Conservation (phyloP, 108 stramenopile species). For the Hondaea fermentalgiana region DNA sequence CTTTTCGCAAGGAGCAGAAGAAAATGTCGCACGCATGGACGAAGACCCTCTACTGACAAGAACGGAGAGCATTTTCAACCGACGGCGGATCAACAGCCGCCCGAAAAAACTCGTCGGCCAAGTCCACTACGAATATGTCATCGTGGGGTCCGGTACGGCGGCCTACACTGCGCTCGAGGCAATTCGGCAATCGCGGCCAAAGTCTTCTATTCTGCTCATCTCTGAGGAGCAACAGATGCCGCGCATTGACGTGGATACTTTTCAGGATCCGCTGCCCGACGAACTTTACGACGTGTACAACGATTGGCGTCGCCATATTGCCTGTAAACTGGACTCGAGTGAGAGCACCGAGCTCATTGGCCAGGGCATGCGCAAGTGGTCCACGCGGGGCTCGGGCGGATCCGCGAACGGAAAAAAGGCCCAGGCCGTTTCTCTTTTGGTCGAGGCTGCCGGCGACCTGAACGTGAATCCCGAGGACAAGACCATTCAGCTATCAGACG, state of each 20-base stretch:
- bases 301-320: conserved; percentile 12
- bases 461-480: not conserved
- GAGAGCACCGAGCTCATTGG: not conserved
- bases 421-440: not conserved
- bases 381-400: not conserved
- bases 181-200: not conserved
- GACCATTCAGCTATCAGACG: not conserved
- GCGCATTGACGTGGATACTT: not conserved
- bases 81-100: not conserved
- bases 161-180: conserved; percentile 15
- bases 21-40: not conserved
- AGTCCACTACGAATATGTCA: not conserved
- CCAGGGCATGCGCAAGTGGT: not conserved
- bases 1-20: too few relatives aligned
- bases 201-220: not conserved
- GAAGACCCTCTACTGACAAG: not conserved
- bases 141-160: not conserved
- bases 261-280: not conserved
- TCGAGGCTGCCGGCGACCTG: not conserved
- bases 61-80: not conserved
- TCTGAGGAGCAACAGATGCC: not conserved
- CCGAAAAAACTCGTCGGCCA: not conserved
- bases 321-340: not conserved
- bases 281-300: conserved; percentile 7
- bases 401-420: not conserved